Base-by-base conservation (phyloP, 495 filamentous ascomycete genomes). In the Ramalina peruviana region DNA sequence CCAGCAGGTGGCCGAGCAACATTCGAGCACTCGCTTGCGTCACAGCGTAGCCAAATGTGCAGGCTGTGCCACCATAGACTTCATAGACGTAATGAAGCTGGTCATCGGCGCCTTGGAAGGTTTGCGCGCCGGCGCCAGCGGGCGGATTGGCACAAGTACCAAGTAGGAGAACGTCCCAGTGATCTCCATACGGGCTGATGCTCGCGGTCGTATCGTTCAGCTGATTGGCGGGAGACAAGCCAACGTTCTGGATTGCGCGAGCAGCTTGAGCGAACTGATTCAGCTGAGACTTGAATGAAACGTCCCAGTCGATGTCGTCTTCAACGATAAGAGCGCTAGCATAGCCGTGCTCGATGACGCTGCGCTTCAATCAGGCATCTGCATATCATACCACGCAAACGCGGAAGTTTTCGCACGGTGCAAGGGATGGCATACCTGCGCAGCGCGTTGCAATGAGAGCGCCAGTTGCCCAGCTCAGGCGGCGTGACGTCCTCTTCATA, bases 271-370 rank as follows among this genome's bases (percentile, higher is more conserved):
- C 62, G 26, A 72, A 69, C 13, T 62, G 52, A 27, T 61, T 54
- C n/a, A 74, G 57, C 51, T 73, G 72, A 0, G 48, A 38, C 27
- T 70, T 70, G 13, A 75, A 41, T 1, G 66, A 59, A 1, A 73
- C 41, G 40, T 74, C 70, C 72, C 71, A 75, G 47, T 75, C 71
- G 5, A 68, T 60, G 43, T 75, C 72, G 49, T 74, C 72, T 49
- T 75, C 72, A 6, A 73, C 48, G 21, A 75, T 69, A 2, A 75
- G 52, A 2, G 70, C 70, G 20, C 60, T 70, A 15, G 56, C 57
- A 10, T 72, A 33, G 38, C 68, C 64, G 7, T 60, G 40, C 17
- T 60, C 42, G 26, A 70, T 49, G 5, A 44, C 3, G 26, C 26
- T 27, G 26, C 26, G 9, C 26, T 27, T 27, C 4, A 27, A 27